These are phyloP conservation scores for Aspergillus affinis DNA, from an alignment of 495 filamentous ascomycete species.

Conservation along the genomic window DNA sequence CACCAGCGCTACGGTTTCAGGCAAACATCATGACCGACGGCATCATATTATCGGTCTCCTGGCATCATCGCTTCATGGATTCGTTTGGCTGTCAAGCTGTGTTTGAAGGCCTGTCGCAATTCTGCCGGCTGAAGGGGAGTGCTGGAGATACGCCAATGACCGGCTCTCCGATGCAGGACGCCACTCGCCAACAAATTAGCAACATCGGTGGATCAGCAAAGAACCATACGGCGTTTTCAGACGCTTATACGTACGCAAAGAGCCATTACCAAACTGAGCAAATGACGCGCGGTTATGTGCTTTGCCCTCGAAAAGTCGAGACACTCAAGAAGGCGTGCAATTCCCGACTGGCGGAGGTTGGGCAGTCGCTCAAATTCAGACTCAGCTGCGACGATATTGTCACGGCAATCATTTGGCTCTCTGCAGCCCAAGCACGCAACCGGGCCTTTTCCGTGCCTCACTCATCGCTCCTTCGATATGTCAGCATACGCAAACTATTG, in stretches of 20 bases:
- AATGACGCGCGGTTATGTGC: background rate
- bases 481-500: background rate
- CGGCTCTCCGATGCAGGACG: background rate
- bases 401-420: background rate
- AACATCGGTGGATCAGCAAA: background rate
- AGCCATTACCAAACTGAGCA: background rate
- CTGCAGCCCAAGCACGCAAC: background rate
- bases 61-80: slow-evolving; percentile 1
- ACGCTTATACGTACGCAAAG: background rate
- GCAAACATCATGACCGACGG: background rate
- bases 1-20: background rate
- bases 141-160: background rate
- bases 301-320: background rate
- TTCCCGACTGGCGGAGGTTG: background rate
- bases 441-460: background rate
- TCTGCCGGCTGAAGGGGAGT: background rate
- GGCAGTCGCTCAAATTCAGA: background rate
- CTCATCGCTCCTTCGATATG: background rate
- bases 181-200: background rate
- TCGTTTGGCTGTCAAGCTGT: background rate
- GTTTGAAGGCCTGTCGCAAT: background rate
- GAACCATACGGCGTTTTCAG: background rate
- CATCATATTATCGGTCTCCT: background rate
- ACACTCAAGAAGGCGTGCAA: background rate
- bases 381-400: background rate